phyloP scores from a whole-genome alignment of 305 asterid genomes.

The Fraxinus sp. region DNA sequence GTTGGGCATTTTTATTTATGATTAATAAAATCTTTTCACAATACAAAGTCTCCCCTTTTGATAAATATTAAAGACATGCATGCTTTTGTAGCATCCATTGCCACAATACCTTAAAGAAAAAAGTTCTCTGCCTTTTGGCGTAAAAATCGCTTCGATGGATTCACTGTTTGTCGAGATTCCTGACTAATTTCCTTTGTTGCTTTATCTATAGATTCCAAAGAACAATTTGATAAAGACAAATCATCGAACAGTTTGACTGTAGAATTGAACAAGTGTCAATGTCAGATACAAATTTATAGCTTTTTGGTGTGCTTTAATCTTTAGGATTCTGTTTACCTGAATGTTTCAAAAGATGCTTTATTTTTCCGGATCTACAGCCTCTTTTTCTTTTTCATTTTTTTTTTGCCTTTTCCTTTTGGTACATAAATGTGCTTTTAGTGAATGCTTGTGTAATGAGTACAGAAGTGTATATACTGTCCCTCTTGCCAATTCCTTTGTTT shows the following conservation, averaged over 20 bases:
- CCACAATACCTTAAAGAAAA: conserved; percentile 25
- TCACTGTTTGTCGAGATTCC: conserved; percentile 22
- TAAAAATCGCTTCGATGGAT: background rate
- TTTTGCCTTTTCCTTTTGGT: background rate
- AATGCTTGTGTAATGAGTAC: conserved; percentile 14
- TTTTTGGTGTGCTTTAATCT: conserved; percentile 32
- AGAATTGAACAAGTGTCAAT: conserved; percentile 35
- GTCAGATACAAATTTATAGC: conserved; percentile 23
- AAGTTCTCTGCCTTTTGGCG: conserved; percentile 23
- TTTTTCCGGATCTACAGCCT: conserved; percentile 26
- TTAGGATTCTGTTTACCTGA: conserved; percentile 34
- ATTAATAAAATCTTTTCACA: conserved; percentile 25
- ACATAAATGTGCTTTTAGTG: conserved; percentile 30
- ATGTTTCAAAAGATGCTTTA: conserved; percentile 41
- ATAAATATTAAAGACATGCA: conserved; percentile 27
- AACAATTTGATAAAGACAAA: conserved; percentile 42
- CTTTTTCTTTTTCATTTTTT: conserved; percentile 17
- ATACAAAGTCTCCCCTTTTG: background rate
- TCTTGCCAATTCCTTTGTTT: conserved; percentile 12
- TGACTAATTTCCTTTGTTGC: conserved; percentile 17
- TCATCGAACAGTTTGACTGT: conserved; percentile 26
- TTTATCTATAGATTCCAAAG: conserved; percentile 38
- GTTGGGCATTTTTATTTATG: conserved; percentile 5
- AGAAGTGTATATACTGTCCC: background rate
- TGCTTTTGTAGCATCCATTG: conserved; percentile 25